Evolutionary conservation across 306 rosid genomes (phyloP).

Genomic region (Castanea mollissima): DNA sequence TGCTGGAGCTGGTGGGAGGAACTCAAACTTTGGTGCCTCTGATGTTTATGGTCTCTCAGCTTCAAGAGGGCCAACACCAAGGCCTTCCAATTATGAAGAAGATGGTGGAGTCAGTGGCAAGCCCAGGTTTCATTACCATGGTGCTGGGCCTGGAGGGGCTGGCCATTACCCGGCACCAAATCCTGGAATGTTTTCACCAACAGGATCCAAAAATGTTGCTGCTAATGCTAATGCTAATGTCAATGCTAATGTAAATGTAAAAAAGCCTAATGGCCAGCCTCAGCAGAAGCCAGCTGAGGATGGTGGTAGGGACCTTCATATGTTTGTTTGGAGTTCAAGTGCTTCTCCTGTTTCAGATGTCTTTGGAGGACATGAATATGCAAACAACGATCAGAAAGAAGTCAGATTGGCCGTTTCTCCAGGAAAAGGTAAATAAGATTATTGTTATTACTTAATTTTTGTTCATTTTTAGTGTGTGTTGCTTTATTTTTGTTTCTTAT

Average conservation of each 20-base stretch:
- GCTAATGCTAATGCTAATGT: slow-evolving; percentile 28
- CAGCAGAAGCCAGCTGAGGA: slow-evolving; percentile 43
- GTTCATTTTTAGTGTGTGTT: background rate
- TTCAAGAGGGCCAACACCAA: slow-evolving; percentile 76
- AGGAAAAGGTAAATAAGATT: slow-evolving; percentile 49
- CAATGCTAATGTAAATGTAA: slow-evolving; percentile 34
- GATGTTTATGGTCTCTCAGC: slow-evolving; percentile 71
- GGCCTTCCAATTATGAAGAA: slow-evolving; percentile 69
- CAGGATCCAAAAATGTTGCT: slow-evolving; percentile 38
- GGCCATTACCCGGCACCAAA: slow-evolving; percentile 79
- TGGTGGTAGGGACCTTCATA: slow-evolving; percentile 66
- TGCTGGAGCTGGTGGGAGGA: slow-evolving; percentile 66
- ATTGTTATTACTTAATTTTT: background rate
- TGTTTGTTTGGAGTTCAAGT: slow-evolving; percentile 93
- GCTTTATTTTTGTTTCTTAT: background rate
- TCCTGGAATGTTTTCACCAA: slow-evolving; percentile 81
- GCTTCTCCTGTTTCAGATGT: slow-evolving; percentile 83
- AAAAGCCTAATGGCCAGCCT: slow-evolving; percentile 56
- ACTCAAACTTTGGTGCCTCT: slow-evolving; percentile 58
- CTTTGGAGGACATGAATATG: slow-evolving; percentile 65
- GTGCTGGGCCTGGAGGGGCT: slow-evolving; percentile 25
- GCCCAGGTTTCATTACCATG: slow-evolving; percentile 44
- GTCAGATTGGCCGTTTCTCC: slow-evolving; percentile 64
- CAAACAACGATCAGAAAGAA: slow-evolving; percentile 62
- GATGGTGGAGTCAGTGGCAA: slow-evolving; percentile 41